Evolutionary conservation across 2,329 filamentous ascomycete species (phyloP), one percentile per base, ranked within the genome.

Genomic region (Penicillium sp.): DNA sequence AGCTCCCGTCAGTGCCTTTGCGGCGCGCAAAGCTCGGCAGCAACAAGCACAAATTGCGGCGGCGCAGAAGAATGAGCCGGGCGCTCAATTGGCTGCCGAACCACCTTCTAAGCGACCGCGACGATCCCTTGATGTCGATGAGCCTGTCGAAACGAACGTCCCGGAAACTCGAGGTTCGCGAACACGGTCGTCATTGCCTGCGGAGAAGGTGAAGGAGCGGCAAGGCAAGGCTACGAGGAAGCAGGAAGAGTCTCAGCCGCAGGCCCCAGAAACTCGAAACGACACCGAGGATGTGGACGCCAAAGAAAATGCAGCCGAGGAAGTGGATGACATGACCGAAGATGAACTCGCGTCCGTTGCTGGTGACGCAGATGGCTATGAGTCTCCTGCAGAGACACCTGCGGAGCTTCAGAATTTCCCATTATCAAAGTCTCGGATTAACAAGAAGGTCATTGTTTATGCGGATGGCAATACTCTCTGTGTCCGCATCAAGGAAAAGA

Each of bases 1-100:
- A 66, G 65, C 56, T 44, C 65, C 65, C n/a, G 56, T 72, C 49
- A 72, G 70, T 50, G 70, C 69, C 36, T 54, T 72, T 51, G 70
- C 70, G 23, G 69, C 69, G 49, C 70, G 69, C 56, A 70, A 62
- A 64, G 67, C 67, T 56, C 62, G 66, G 42, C 64, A 67, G 50
- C 64, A 69, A 48, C 61, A 63, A 42, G 53, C 57, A 38, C 63
- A 62, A 44, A 51, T 38, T 34, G 51, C 49, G 23, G 39, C 49
- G n/a, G 32, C 52, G 18, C 39, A 54, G 24, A 58, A 60, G 39
- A 49, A 55, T 40, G 42, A 57, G 11, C 40, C 48, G 5, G 46
- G 57, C 23, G 39, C 47, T 27, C 52, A 63, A 27, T 34, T 52
- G 8, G 44, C 36, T 20, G 51, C 38, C 13, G 69, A 65, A 28